phyloP scores from a whole-genome alignment of 1,284 basidiomycete species.

The Singerocomus inundabilis region DNA sequence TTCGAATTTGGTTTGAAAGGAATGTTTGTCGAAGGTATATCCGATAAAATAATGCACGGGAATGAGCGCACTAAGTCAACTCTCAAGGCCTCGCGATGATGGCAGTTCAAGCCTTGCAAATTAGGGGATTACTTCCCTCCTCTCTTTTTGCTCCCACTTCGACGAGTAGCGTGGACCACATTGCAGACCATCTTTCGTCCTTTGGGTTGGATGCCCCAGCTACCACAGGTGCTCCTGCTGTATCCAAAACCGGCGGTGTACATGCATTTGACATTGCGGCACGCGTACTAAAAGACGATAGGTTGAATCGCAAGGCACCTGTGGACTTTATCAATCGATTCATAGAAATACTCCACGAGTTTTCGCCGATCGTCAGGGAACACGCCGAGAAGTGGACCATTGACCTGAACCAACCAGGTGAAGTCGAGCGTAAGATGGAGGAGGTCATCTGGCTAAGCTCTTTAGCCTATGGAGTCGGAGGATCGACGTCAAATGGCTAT shows the following conservation, averaged over 20 bases:
- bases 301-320: constrained; percentile 3
- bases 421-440: constrained; percentile 44
- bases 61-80: not conserved
- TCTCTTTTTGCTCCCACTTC: constrained; percentile 10
- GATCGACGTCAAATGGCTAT: constrained; percentile 39
- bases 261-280: constrained; percentile 32
- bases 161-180: not conserved
- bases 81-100: constrained; percentile 27
- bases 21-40: constrained; percentile 31
- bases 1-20: constrained; percentile 33
- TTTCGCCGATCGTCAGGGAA: constrained; percentile 6
- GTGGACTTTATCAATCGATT: not conserved
- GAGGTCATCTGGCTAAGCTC: constrained; percentile 45
- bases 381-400: constrained; percentile 28
- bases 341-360: constrained; percentile 2
- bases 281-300: constrained; percentile 26
- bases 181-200: constrained; percentile 6
- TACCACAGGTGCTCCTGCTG: not conserved
- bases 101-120: constrained; percentile 14
- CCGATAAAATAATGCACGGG: not conserved
- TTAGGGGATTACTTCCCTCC: constrained; percentile 22
- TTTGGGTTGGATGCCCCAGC: constrained; percentile 10
- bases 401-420: constrained; percentile 27
- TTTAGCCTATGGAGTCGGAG: constrained; percentile 44
- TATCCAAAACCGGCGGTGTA: constrained; percentile 9